These are phyloP conservation scores for Lotmaria passim DNA, from an alignment of 208 protist genomes.

Conservation along the genomic window DNA sequence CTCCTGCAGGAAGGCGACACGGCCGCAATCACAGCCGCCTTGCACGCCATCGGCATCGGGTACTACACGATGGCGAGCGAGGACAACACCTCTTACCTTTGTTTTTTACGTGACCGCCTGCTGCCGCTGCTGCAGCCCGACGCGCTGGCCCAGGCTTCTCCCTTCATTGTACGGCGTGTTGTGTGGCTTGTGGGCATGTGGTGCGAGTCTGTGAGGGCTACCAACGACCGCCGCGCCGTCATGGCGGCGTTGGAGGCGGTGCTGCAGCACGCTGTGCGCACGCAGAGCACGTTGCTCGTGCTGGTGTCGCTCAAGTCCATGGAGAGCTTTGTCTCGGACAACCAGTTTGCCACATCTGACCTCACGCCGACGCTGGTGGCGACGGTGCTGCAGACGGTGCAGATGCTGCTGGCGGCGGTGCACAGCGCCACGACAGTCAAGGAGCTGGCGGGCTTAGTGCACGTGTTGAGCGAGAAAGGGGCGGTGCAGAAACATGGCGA, in stretches of 20 bases:
- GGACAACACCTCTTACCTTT: conserved; percentile 47
- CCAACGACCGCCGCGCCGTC: conserved; percentile 41
- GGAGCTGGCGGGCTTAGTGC: conserved; percentile 55
- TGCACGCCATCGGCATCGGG: conserved; percentile 86
- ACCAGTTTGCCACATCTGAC: conserved; percentile 56
- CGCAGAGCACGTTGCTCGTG: conserved; percentile 43
- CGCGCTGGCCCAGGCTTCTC: conserved; percentile 23
- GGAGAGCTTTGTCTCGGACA: conserved; percentile 74
- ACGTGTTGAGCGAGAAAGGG: conserved; percentile 59
- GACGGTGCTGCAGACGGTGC: conserved; percentile 51
- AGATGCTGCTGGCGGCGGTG: conserved; percentile 53
- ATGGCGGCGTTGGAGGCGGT: conserved; percentile 61
- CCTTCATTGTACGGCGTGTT: conserved; percentile 76
- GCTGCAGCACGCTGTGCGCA: conserved; percentile 34
- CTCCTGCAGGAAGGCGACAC: conserved; percentile 50
- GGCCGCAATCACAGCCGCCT: conserved; percentile 58
- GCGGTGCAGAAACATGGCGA: conserved; percentile 45
- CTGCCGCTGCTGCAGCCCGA: conserved; percentile 63
- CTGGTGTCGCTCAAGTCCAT: conserved; percentile 59
- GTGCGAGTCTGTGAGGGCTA: conserved; percentile 69
- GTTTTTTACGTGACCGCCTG: conserved; percentile 57
- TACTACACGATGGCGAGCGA: conserved; percentile 76
- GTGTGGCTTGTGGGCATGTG: conserved; percentile 90
- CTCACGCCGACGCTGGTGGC: conserved; percentile 49
- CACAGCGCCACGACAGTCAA: conserved; percentile 46